A percentile compares a stretch with the other conserved stretches of the same genome.
Evolutionary conservation across 768 basidiomycete genomes (phyloP).

Genomic region (Crucibulum laeve): DNA sequence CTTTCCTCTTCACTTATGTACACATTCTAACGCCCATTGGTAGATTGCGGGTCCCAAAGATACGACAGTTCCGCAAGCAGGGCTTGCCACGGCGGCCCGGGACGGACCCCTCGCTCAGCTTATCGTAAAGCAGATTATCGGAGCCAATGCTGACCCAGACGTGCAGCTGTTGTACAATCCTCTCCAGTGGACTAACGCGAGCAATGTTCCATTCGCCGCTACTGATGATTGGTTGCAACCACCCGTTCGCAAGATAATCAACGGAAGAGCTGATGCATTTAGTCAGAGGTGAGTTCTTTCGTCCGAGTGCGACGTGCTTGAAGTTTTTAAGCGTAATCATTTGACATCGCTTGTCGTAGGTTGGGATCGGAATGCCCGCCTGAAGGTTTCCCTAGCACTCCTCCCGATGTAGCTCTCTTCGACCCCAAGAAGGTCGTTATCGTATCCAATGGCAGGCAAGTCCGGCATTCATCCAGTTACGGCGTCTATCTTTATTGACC

Average conservation of each 20-base stretch:
- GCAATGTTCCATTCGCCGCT: slow-evolving; percentile 34
- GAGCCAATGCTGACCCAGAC: slow-evolving; percentile 39
- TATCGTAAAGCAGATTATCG: slow-evolving; percentile 39
- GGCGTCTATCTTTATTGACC: slow-evolving; percentile 6
- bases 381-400: slow-evolving; percentile 16
- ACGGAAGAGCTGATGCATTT: slow-evolving; percentile 47
- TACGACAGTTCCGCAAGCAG: slow-evolving; percentile 52
- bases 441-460: slow-evolving; percentile 48
- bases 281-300: slow-evolving; percentile 35
- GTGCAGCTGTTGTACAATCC: slow-evolving; percentile 45
- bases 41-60: slow-evolving; percentile 50
- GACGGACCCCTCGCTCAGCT: slow-evolving; percentile 46
- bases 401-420: slow-evolving; percentile 46
- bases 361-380: slow-evolving; percentile 40
- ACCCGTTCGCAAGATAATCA: slow-evolving; percentile 36
- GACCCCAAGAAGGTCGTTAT: slow-evolving; percentile 48
- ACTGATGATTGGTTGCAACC: slow-evolving; percentile 47
- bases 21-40: background rate
- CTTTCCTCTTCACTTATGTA: slow-evolving; percentile 1
- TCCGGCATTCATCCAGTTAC: slow-evolving; percentile 4
- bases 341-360: slow-evolving; percentile 16
- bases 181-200: slow-evolving; percentile 40
- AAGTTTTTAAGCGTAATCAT: background rate
- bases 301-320: background rate
- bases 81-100: slow-evolving; percentile 47